Percentiles rank a stretch among this genome's conserved stretches.
These are phyloP conservation scores for Acanthamoeba lenticulata DNA, from an alignment of 208 protist species.

Conservation along the genomic window DNA sequence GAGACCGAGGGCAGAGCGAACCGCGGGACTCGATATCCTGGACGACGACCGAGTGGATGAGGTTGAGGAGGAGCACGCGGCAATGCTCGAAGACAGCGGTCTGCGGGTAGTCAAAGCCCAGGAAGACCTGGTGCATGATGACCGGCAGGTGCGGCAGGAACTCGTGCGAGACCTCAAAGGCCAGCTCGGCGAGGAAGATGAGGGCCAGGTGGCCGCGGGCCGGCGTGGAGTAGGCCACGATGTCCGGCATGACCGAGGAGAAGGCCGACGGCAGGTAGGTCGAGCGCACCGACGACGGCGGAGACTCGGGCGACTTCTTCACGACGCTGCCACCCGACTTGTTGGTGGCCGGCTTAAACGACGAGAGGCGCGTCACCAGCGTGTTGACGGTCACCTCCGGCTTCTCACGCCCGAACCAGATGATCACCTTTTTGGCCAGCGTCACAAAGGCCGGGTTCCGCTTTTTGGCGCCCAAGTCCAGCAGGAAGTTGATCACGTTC, in stretches of 20 bases:
- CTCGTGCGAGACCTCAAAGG: constrained; percentile 26
- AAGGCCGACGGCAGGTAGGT: not conserved
- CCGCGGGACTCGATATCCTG: constrained; percentile 4
- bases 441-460: not conserved
- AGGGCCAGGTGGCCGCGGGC: constrained; percentile 35
- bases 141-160: constrained; percentile 50
- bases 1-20: not conserved
- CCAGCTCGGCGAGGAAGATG: constrained; percentile 63
- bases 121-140: constrained; percentile 57
- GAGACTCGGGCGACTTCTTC: not conserved
- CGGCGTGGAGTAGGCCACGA: not conserved
- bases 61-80: constrained; percentile 53
- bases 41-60: constrained; percentile 47
- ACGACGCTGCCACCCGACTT: not conserved
- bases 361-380: constrained; percentile 31
- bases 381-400: constrained; percentile 37
- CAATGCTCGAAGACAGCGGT: constrained; percentile 38
- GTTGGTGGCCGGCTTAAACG: not conserved
- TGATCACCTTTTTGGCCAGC: constrained; percentile 41
- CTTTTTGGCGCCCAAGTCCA: constrained; percentile 40
- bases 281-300: not conserved
- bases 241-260: constrained; percentile 11
- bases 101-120: constrained; percentile 58
- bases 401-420: constrained; percentile 25
- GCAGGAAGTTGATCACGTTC: constrained; percentile 29